Conservation (phyloP, 2,329 filamentous ascomycete genomes). For the Aphanoascus verrucosus region DNA sequence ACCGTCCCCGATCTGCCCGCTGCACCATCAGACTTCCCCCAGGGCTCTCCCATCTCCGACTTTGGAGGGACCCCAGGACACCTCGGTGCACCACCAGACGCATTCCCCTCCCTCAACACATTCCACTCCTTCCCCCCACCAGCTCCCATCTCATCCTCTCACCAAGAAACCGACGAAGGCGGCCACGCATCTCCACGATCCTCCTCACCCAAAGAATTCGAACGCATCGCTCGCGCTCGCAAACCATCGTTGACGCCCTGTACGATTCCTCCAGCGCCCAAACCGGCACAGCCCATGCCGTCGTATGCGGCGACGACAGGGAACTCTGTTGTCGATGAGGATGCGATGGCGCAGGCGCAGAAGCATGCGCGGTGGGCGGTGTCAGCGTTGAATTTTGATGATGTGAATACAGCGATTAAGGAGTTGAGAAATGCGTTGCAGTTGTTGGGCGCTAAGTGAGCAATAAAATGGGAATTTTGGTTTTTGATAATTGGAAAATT, state of each 20-base stretch:
- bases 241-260: conserved; percentile 11
- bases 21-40: conserved; percentile 29
- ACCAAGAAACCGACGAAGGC: conserved; percentile 15
- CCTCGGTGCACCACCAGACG: conserved; percentile 11
- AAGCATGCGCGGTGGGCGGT: conserved; percentile 98
- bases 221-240: conserved; percentile 4
- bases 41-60: conserved; percentile 18
- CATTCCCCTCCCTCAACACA: conserved; percentile 18
- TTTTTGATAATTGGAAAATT: no score
- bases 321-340: conserved; percentile 48
- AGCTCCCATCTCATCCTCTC: conserved; percentile 20
- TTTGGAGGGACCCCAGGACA: conserved; percentile 16
- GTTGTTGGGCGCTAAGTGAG: conserved; percentile 53
- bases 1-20: conserved; percentile 31
- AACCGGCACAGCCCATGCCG: conserved; percentile 22
- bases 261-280: conserved; percentile 23
- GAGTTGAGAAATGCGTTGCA: conserved; percentile 68
- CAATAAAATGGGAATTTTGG: neutral
- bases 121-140: conserved; percentile 36
- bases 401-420: conserved; percentile 77
- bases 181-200: conserved; percentile 16
- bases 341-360: conserved; percentile 67
- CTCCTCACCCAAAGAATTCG: conserved; percentile 10
- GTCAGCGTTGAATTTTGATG: conserved; percentile 91
- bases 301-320: conserved; percentile 17